Evolutionary conservation across 345 rosid species (phyloP), one percentile per base, ranked within the genome.

Genomic region (Schrenkiella parvula): DNA sequence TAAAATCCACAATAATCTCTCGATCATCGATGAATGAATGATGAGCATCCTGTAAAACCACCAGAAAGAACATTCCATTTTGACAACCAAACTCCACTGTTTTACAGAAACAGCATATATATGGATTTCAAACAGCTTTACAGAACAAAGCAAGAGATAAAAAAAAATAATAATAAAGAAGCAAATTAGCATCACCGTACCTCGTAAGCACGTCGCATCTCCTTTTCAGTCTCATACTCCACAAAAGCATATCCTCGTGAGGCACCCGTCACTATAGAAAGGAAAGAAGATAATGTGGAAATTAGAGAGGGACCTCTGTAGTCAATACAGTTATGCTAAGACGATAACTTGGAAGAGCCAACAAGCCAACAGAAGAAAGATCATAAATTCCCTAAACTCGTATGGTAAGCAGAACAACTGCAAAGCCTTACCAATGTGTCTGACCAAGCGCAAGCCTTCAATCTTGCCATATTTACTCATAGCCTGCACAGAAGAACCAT

Each of bases 181-280:
- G 54, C 19, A 42, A 42, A 0, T 42, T 37, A 47, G n/a, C 28
- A 34, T 23, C 51, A 54, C 13, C 61, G 52, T 46, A 93, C 98
- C 98, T 82, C 81, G 73, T 88, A 89, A 26, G 98, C 96, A 39
- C 87, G 87, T 2, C 75, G 83, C 98, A 91, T 91, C 77, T 91
- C 96, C 79, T 82, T 89, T 48, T 91, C 93, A 18, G 87, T 85
- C 80, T 88, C 89, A 67, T 38, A 95, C 81, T 95, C 96, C 39
- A 93, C 93, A 80, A 91, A 93, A 38, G 81, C 97, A 80, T 89
- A 91, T 39, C 99, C 93, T 25, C 90, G 78, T 1, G 97, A 95
- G 14, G 96, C 93, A 50, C 97, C 97, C 4, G 97, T 89, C 65
- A 95, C 99, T 93, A 81, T 19, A 21, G 11, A 42, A 61, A 53